phyloP scores from a whole-genome alignment of 2,329 filamentous ascomycete genomes.

The Alternaria solani region DNA sequence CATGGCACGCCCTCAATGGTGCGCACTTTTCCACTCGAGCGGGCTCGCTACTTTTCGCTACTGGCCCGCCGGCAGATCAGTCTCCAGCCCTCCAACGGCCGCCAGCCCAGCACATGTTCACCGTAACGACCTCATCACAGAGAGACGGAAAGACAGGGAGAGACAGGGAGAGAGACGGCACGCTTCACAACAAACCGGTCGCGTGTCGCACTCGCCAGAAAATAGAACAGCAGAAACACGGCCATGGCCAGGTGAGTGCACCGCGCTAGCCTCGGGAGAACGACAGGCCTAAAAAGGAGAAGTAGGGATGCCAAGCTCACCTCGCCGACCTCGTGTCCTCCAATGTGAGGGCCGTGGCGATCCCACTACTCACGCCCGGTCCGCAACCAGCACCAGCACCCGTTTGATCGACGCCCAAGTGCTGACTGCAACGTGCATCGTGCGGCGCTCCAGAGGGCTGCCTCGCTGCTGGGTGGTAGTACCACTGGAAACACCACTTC shows the following conservation, averaged over 20 bases:
- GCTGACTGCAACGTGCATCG: constrained; percentile 44
- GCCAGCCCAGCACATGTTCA: constrained; percentile 4
- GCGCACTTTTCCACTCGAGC: constrained; percentile 23
- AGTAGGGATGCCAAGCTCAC: constrained; percentile 36
- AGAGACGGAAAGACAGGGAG: background rate
- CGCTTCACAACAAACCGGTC: constrained; percentile 11
- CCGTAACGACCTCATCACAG: background rate
- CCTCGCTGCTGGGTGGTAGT: constrained; percentile 8
- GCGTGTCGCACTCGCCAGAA: constrained; percentile 12
- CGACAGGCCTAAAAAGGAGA: constrained; percentile 41
- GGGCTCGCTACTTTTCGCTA: constrained; percentile 20
- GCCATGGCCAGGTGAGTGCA: constrained; percentile 14
- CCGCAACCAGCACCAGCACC: constrained; percentile 46
- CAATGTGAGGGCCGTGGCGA: constrained; percentile 40
- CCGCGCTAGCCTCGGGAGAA: constrained; percentile 30
- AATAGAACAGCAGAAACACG: constrained; percentile 17
- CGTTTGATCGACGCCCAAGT: constrained; percentile 50
- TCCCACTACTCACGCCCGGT: constrained; percentile 43
- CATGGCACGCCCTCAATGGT: constrained; percentile 22
- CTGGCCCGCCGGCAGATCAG: constrained; percentile 31
- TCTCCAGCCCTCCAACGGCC: constrained; percentile 26
- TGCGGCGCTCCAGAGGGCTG: constrained; percentile 30
- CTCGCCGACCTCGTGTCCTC: constrained; percentile 49
- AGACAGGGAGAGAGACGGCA: background rate
- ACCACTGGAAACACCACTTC: constrained; percentile 9